A percentile compares a stretch with the other conserved stretches of the same genome.
Conservation (phyloP, 805 yeast genomes). For the Kazachstania africana region DNA sequence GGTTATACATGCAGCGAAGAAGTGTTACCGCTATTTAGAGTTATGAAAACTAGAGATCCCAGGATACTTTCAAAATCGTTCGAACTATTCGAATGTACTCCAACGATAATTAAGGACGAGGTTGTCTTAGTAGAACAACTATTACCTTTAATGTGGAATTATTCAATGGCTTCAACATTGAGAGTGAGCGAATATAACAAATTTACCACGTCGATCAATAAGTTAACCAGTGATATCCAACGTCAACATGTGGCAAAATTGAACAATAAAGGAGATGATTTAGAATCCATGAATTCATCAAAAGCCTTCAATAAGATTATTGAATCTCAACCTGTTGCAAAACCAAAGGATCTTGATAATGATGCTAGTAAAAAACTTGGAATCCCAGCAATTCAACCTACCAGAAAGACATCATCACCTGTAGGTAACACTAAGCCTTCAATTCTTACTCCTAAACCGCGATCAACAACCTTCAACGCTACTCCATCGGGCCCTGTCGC, state of each 20-base stretch:
- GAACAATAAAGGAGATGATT: constrained; percentile 8
- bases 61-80: constrained; percentile 43
- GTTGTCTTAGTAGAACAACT: constrained; percentile 38
- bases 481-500: too few relatives aligned
- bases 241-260: constrained; percentile 29
- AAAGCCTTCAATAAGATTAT: constrained; percentile 20
- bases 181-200: constrained; percentile 31
- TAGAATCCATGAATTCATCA: constrained; percentile 11
- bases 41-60: constrained; percentile 67
- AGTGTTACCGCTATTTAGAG: constrained; percentile 64
- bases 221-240: constrained; percentile 35
- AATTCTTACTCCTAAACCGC: constrained; percentile 2
- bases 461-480: too few relatives aligned
- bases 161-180: constrained; percentile 36
- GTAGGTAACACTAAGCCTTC: neutral
- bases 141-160: constrained; percentile 40
- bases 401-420: constrained; percentile 1
- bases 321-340: constrained; percentile 9
- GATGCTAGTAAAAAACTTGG: constrained; percentile 13
- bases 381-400: constrained; percentile 20
- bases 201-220: constrained; percentile 30
- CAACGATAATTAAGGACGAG: constrained; percentile 35
- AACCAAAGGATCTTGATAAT: constrained; percentile 15
- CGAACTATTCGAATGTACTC: constrained; percentile 28
- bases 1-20: constrained; percentile 62